phyloP scores from a whole-genome alignment of 2,329 filamentous ascomycete genomes.

The Trichoderma sp. region DNA sequence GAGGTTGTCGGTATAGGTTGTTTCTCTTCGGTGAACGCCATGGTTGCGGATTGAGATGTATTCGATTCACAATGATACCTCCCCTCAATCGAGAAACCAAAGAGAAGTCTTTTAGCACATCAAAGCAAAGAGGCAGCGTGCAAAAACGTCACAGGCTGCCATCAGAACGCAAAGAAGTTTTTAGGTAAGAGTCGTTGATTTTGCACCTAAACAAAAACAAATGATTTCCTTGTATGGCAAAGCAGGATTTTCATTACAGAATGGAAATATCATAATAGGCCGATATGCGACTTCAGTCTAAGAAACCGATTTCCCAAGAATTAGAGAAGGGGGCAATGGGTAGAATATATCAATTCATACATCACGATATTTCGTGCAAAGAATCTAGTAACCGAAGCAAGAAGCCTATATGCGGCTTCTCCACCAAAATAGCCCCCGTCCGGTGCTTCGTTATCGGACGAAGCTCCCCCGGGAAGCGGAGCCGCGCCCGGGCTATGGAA shows the following conservation, averaged over 20 bases:
- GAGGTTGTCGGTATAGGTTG: background rate
- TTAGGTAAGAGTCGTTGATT: background rate
- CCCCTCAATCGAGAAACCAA: background rate
- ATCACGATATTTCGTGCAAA: background rate
- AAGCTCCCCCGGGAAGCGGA: background rate
- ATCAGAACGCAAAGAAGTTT: background rate
- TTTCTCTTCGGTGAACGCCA: background rate
- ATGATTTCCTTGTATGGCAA: background rate
- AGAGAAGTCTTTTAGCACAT: background rate
- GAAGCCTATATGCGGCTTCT: slow-evolving; percentile 11
- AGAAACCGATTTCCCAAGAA: background rate
- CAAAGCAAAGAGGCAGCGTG: background rate
- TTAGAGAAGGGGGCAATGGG: background rate
- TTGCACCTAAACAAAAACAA: background rate
- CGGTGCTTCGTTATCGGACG: background rate
- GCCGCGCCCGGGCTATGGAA: background rate
- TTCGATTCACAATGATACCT: background rate
- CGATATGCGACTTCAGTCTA: background rate
- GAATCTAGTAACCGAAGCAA: background rate
- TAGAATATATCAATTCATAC: background rate
- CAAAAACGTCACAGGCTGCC: background rate
- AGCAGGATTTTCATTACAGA: background rate
- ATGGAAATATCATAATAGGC: background rate
- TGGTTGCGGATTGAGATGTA: background rate
- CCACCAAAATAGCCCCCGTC: background rate